Percentiles rank a stretch among this genome's conserved stretches.
phyloP scores from a whole-genome alignment of 371 early-diverging fungal genomes.

The Mortierella sp. region DNA sequence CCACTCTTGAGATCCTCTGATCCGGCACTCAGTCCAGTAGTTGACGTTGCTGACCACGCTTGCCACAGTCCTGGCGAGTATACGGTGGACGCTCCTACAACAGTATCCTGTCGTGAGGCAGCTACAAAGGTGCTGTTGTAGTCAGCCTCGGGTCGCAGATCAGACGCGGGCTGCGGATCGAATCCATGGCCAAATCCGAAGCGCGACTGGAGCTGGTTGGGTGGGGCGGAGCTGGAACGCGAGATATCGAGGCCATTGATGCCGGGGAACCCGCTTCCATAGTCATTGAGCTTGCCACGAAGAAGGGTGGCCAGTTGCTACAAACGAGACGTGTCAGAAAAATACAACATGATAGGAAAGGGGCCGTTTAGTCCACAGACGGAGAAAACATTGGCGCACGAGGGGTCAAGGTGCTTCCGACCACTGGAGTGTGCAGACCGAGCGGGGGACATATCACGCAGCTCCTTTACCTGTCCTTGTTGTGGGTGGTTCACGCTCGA shows the following conservation, averaged over 20 bases:
- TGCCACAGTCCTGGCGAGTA: slow-evolving; percentile 53
- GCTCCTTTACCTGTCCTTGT: slow-evolving; percentile 44
- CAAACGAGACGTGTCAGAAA: neutral
- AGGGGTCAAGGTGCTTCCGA: no score
- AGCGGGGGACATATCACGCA: neutral
- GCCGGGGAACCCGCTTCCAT: slow-evolving; percentile 37
- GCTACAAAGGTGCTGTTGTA: slow-evolving; percentile 34
- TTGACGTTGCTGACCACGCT: slow-evolving; percentile 36
- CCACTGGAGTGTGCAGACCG: no score
- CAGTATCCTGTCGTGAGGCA: slow-evolving; percentile 40
- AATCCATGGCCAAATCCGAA: slow-evolving; percentile 51
- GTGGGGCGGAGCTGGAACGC: slow-evolving; percentile 52
- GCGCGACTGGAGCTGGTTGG: slow-evolving; percentile 50
- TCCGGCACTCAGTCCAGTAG: slow-evolving; percentile 21
- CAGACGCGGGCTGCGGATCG: slow-evolving; percentile 46
- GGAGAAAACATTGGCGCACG: no score
- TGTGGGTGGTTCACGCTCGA: slow-evolving; percentile 47
- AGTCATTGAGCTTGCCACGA: slow-evolving; percentile 51
- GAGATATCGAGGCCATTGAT: slow-evolving; percentile 48
- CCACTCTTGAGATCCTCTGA: slow-evolving; percentile 35
- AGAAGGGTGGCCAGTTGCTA: slow-evolving; percentile 48
- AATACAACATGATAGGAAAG: no score
- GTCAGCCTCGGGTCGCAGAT: slow-evolving; percentile 44
- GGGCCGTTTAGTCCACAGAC: no score
- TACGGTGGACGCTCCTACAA: slow-evolving; percentile 26